Percentiles rank a stretch among this genome's conserved stretches.
These are phyloP conservation scores for Brasenia schreberi DNA, from an alignment of 164 flowering plant species.

Conservation along the genomic window DNA sequence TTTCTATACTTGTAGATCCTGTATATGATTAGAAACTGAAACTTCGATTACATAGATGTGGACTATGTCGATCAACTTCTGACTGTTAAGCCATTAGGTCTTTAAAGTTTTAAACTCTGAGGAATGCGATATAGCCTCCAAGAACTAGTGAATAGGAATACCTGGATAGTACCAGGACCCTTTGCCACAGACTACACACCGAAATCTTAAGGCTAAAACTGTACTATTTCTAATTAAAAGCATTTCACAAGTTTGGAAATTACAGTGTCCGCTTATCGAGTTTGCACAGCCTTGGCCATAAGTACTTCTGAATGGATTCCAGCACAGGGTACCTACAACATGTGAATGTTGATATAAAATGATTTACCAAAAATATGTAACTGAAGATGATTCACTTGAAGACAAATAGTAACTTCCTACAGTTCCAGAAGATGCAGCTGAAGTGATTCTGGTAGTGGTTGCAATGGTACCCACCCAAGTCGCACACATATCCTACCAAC, in stretches of 20 bases:
- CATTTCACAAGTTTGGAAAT: conserved; percentile 1
- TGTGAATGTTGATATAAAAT: background rate
- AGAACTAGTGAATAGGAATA: too few relatives aligned
- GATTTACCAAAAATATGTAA: background rate
- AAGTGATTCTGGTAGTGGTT: conserved; percentile 60
- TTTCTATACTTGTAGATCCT: too few relatives aligned
- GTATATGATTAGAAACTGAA: too few relatives aligned
- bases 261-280: conserved; percentile 66
- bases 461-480: conserved; percentile 90
- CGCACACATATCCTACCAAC: conserved; percentile 82
- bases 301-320: conserved; percentile 67
- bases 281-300: conserved; percentile 75
- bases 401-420: conserved; percentile 25
- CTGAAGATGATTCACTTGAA: background rate
- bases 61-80: too few relatives aligned
- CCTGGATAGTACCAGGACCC: too few relatives aligned
- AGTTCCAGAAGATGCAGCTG: conserved; percentile 61
- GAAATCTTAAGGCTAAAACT: too few relatives aligned
- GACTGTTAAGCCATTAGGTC: too few relatives aligned
- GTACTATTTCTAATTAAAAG: too few relatives aligned
- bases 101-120: too few relatives aligned
- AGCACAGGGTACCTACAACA: conserved; percentile 42
- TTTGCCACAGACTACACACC: too few relatives aligned
- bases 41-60: too few relatives aligned
- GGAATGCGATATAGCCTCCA: too few relatives aligned